phyloP scores from a whole-genome alignment of 2,329 filamentous ascomycete species.

The Aspergillus proliferans region DNA sequence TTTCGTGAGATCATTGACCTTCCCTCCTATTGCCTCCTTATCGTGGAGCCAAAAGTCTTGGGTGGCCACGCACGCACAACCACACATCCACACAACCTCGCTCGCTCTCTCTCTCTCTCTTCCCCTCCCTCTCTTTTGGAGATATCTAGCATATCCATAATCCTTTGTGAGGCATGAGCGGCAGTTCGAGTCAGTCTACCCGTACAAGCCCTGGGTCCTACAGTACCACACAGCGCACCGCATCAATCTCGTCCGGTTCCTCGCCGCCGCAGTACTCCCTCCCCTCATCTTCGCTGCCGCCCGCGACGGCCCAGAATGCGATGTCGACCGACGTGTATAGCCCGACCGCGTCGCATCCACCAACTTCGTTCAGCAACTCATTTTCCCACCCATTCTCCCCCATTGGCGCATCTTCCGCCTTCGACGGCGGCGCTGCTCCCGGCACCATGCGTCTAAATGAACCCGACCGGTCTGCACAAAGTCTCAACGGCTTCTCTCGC shows the following conservation, averaged over 20 bases:
- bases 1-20: neutral
- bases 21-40: too few relatives aligned
- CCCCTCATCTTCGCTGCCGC: slow-evolving; percentile 24
- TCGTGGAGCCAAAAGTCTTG: too few relatives aligned
- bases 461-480: slow-evolving; percentile 29
- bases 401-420: slow-evolving; percentile 31
- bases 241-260: slow-evolving; percentile 34
- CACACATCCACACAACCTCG: too few relatives aligned
- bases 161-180: slow-evolving; percentile 33
- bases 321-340: slow-evolving; percentile 41
- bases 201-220: slow-evolving; percentile 37
- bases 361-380: slow-evolving; percentile 27
- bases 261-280: slow-evolving; percentile 32
- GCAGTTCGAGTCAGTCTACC: slow-evolving; percentile 36
- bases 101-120: slow-evolving; percentile 3
- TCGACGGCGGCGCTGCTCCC: slow-evolving; percentile 23
- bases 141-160: neutral
- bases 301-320: slow-evolving; percentile 36
- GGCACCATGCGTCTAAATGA: slow-evolving; percentile 31
- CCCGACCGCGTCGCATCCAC: slow-evolving; percentile 31
- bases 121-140: neutral
- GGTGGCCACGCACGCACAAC: too few relatives aligned
- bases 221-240: slow-evolving; percentile 34
- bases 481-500: slow-evolving; percentile 30
- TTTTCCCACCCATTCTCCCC: slow-evolving; percentile 35